These are phyloP conservation scores for Tieghemostelium lacteum DNA, from an alignment of 78 protist genomes.

Conservation along the genomic window DNA sequence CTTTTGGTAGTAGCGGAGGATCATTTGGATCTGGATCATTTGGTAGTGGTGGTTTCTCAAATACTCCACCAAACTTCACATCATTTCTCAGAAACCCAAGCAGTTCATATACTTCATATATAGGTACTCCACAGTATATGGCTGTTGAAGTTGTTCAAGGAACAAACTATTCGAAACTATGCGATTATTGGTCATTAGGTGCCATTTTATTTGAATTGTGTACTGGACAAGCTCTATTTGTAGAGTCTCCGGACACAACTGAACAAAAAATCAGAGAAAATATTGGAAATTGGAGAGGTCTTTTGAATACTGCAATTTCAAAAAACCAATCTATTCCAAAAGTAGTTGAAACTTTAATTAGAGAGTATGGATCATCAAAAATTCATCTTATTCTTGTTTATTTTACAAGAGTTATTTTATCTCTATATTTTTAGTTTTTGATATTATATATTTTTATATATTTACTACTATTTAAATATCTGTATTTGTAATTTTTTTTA, in stretches of 20 bases:
- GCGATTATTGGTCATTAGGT: conserved; percentile 77
- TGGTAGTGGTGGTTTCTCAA: conserved; percentile 11
- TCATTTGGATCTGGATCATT: too few species aligned
- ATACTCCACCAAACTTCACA: conserved; percentile 72
- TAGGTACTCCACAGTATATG: conserved; percentile 80
- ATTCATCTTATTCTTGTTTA: neutral
- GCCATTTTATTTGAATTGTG: conserved; percentile 53
- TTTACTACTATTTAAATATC: too few species aligned
- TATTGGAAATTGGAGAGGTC: conserved; percentile 80
- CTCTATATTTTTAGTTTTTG: neutral
- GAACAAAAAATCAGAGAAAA: conserved; percentile 78
- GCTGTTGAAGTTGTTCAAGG: conserved; percentile 81
- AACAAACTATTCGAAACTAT: conserved; percentile 45
- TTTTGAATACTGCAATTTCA: conserved; percentile 56
- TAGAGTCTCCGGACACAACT: conserved; percentile 74
- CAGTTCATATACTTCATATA: conserved; percentile 48
- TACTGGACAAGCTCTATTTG: conserved; percentile 54
- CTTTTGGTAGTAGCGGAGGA: neutral
- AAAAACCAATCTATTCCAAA: conserved; percentile 45
- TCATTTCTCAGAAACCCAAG: conserved; percentile 57
- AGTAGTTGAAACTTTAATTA: conserved; percentile 57
- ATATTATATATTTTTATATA: neutral
- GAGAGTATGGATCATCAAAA: conserved; percentile 52
- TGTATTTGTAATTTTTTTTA: neutral
- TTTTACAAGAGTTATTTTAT: neutral